These are phyloP conservation scores for Myxozyma nipponensis DNA, from an alignment of 805 yeast species.

Conservation along the genomic window DNA sequence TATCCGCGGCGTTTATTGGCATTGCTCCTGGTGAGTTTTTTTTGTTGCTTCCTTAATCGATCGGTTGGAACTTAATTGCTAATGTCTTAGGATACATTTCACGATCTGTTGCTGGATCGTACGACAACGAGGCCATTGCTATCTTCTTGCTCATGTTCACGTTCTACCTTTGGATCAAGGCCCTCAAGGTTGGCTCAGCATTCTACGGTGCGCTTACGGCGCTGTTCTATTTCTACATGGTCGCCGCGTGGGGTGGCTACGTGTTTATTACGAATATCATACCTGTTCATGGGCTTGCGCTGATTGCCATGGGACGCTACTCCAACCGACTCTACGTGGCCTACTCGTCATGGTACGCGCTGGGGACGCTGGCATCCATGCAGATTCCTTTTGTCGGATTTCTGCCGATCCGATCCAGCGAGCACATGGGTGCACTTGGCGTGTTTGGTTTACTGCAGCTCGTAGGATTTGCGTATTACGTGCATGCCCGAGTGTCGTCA, in stretches of 20 bases:
- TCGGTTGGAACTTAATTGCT: background rate
- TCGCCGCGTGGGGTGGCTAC: constrained; percentile 99
- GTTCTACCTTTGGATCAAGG: constrained; percentile 92
- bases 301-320: constrained; percentile 92
- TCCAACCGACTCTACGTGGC: constrained; percentile 77
- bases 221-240: constrained; percentile 93
- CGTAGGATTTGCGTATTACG: constrained; percentile 78
- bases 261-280: constrained; percentile 97
- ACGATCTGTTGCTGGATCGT: constrained; percentile 97
- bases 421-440: constrained; percentile 97
- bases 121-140: constrained; percentile 98
- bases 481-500: constrained; percentile 67
- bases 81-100: constrained; percentile 59
- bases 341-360: constrained; percentile 93
- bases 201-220: constrained; percentile 82
- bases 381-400: constrained; percentile 99
- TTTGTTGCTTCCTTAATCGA: background rate
- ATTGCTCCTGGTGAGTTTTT: constrained; percentile 79
- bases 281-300: constrained; percentile 88
- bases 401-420: constrained; percentile 92
- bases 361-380: constrained; percentile 98
- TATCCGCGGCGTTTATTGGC: constrained; percentile 92
- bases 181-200: constrained; percentile 85
- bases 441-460: constrained; percentile 93
- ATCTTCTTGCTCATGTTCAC: constrained; percentile 93